Evolutionary conservation across 2,329 filamentous ascomycete genomes (phyloP).

Genomic region (Colletotrichum cordylinicola): DNA sequence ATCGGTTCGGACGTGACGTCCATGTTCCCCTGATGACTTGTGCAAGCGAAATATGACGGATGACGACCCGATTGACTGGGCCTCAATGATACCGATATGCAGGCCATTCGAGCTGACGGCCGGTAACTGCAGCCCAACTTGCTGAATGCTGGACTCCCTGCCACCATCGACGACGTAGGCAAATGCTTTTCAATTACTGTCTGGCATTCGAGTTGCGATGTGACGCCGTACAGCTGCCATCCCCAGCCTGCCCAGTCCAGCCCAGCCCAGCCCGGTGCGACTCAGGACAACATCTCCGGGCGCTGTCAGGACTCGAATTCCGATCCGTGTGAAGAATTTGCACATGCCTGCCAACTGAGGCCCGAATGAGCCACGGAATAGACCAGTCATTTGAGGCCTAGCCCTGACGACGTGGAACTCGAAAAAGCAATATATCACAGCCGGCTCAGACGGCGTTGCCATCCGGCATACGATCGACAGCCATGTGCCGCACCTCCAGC

Average conservation of each 20-base stretch:
- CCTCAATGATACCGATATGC: constrained; percentile 5
- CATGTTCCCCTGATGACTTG: background rate
- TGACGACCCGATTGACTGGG: constrained; percentile 19
- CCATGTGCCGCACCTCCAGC: constrained; percentile 8
- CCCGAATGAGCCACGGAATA: background rate
- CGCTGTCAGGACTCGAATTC: background rate
- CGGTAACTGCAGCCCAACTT: background rate
- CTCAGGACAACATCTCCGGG: background rate
- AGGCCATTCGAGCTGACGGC: constrained; percentile 2
- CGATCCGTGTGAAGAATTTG: constrained; percentile 12
- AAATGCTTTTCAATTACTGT: background rate
- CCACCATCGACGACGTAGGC: background rate
- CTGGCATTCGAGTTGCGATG: background rate
- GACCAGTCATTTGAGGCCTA: background rate
- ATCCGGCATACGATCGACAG: constrained; percentile 12
- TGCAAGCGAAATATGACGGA: constrained; percentile 3
- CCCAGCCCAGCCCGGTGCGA: background rate
- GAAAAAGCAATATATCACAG: constrained; percentile 15
- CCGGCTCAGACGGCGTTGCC: background rate
- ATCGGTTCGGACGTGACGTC: background rate
- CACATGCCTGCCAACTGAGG: background rate
- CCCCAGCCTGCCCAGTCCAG: background rate
- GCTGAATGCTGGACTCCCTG: background rate
- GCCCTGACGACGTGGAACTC: constrained; percentile 1
- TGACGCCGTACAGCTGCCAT: background rate